Evolutionary conservation across 176 grass and related monocot genomes (phyloP).

Genomic region (Bonia amplexicaulis): DNA sequence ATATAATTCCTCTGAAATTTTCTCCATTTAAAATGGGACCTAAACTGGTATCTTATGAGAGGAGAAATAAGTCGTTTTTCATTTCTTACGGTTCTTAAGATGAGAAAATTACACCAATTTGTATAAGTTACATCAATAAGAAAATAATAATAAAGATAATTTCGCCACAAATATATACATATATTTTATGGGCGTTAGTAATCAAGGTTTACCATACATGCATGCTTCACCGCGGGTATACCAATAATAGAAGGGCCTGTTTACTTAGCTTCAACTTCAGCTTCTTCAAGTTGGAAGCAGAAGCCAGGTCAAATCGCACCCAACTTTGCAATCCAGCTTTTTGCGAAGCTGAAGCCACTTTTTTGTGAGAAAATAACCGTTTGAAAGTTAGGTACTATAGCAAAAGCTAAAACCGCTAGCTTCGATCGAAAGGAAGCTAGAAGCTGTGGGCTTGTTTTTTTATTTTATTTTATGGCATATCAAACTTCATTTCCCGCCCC

Average conservation of each 20-base stretch:
- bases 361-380: too few relatives aligned
- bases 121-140: background rate
- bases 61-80: background rate
- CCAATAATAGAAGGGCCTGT: background rate
- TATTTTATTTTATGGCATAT: background rate
- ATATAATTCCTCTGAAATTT: background rate
- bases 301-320: background rate
- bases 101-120: background rate
- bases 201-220: background rate
- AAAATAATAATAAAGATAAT: background rate
- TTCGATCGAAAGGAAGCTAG: background rate
- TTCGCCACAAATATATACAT: background rate
- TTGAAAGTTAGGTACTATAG: too few relatives aligned
- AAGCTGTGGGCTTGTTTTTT: background rate
- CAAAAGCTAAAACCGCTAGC: too few relatives aligned
- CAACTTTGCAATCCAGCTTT: background rate
- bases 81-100: background rate
- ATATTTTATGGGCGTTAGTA: background rate
- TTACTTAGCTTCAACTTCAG: background rate
- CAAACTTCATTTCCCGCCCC: background rate
- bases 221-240: background rate
- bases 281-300: background rate
- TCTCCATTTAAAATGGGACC: background rate
- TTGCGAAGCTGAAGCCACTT: background rate
- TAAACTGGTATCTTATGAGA: background rate